Evolutionary conservation across 164 flowering plant species (phyloP).

Genomic region (Umbilicus rupestris): DNA sequence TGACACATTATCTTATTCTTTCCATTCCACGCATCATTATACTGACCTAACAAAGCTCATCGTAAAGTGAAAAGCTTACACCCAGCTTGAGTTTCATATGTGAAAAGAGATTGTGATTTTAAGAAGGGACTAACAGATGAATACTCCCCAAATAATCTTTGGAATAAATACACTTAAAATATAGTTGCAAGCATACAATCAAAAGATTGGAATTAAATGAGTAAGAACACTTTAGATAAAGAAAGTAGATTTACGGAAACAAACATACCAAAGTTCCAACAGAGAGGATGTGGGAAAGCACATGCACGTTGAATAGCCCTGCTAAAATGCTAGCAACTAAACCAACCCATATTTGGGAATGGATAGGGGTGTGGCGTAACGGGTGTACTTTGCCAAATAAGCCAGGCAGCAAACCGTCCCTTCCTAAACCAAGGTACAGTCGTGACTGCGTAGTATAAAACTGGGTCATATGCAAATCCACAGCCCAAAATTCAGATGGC

Average conservation of each 20-base stretch:
- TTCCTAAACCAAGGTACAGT: conserved; percentile 88
- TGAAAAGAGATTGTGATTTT: not conserved
- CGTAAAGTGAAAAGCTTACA: not conserved
- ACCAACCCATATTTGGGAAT: conserved; percentile 95
- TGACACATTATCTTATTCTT: not conserved
- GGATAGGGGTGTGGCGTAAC: conserved; percentile 63
- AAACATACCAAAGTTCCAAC: conserved; percentile 86
- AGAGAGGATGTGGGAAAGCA: conserved; percentile 83
- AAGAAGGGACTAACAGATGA: not conserved
- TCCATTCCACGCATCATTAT: not conserved
- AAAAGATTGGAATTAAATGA: not conserved
- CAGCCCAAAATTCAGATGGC: not conserved
- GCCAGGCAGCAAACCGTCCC: conserved; percentile 88
- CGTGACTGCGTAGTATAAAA: conserved; percentile 48
- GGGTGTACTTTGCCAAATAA: conserved; percentile 74
- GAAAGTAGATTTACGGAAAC: not conserved
- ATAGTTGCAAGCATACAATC: not conserved
- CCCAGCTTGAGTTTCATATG: not conserved
- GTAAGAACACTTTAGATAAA: not conserved
- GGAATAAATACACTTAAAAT: not conserved
- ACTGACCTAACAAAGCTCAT: not conserved
- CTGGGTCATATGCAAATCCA: not conserved
- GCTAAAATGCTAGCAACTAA: conserved; percentile 70
- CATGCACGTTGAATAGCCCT: conserved; percentile 64
- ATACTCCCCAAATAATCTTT: not conserved